Evolutionary conservation across 1,284 basidiomycete genomes (phyloP), one percentile per base, ranked within the genome.

Genomic region (Takashimella koratensis): DNA sequence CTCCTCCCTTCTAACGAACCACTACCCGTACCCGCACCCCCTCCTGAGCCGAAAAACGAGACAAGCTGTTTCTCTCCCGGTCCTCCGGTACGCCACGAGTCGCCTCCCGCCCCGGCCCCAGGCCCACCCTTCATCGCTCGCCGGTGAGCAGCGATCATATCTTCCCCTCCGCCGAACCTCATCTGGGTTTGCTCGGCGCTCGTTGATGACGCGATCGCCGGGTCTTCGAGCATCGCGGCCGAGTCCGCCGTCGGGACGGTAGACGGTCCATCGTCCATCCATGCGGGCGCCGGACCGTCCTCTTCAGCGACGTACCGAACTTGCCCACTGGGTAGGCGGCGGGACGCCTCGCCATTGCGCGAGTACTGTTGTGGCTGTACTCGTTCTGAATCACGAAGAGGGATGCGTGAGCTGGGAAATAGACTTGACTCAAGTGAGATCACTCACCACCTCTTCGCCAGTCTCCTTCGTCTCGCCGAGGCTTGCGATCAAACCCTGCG

Each of bases 121-220:
- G 58, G 54, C 8, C 53, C 53, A 51, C 59, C 54, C 56, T 67
- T 71, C 67, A 68, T 67, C 5, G 57, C 62, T 11, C 65, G 59
- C 51, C 69, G 70, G 54, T 75, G 71, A 6, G 67, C 67, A 3
- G 71, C 71, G 36, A 73, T 72, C 64, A 70, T 66, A 53, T 75
- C 73, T 53, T 72, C 68, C 5, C 68, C 73, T 0, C 70, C 68
- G 12, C 64, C 60, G 42, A 69, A 72, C 46, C 70, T 61, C 46
- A 68, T 56, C 5, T 68, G 50, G 2, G 45, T 40, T 25, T 55
- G 51, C 2, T 43, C 41, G 25, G 49, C n/a, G 5, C 36, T 43
- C 4, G 30, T 36, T 16, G 30, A 36, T 8, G 30, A 36, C 8
- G 57, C 58, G 25, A 67, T 66, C 13, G 67, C 66, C 10, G 65